Conservation (phyloP, 805 yeast genomes). For the Cyberlindnera suaveolens region DNA sequence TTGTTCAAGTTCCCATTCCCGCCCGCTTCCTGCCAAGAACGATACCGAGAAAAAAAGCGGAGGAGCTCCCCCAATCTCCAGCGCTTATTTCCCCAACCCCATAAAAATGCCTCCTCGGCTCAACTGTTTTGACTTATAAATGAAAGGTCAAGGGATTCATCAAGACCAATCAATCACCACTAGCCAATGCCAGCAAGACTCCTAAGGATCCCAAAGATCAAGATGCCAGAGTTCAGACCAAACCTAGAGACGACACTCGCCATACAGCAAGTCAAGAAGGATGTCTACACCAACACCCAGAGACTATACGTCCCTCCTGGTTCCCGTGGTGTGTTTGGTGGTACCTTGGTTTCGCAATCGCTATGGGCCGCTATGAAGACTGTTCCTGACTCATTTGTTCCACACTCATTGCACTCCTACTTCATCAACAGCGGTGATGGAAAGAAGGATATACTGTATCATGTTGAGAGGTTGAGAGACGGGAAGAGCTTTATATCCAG, state of each 20-base stretch:
- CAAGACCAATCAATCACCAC: too few species aligned
- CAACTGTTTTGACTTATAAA: too few species aligned
- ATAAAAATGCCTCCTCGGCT: too few species aligned
- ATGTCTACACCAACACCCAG: constrained; percentile 13
- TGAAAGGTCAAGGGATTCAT: too few species aligned
- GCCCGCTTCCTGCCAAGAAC: too few species aligned
- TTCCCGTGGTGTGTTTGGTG: constrained; percentile 68
- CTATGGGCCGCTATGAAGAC: constrained; percentile 52
- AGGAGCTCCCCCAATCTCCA: too few species aligned
- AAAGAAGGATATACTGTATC: constrained; percentile 40
- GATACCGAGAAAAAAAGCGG: too few species aligned
- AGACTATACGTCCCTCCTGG: constrained; percentile 37
- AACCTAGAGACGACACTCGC: constrained; percentile 15
- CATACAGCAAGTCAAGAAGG: constrained; percentile 6
- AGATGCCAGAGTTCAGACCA: constrained; percentile 7
- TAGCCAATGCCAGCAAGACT: neutral
- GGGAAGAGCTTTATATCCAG: constrained; percentile 48
- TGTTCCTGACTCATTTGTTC: constrained; percentile 40
- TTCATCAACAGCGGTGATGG: constrained; percentile 52
- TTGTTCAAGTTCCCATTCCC: too few species aligned
- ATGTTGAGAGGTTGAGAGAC: constrained; percentile 45
- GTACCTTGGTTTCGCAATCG: constrained; percentile 62
- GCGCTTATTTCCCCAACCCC: too few species aligned
- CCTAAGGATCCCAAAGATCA: constrained; percentile 1
- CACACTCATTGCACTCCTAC: constrained; percentile 57